Evolutionary conservation across 106 monocot genomes (phyloP), one percentile per base, ranked within the genome.

Genomic region (Acorus calamus): DNA sequence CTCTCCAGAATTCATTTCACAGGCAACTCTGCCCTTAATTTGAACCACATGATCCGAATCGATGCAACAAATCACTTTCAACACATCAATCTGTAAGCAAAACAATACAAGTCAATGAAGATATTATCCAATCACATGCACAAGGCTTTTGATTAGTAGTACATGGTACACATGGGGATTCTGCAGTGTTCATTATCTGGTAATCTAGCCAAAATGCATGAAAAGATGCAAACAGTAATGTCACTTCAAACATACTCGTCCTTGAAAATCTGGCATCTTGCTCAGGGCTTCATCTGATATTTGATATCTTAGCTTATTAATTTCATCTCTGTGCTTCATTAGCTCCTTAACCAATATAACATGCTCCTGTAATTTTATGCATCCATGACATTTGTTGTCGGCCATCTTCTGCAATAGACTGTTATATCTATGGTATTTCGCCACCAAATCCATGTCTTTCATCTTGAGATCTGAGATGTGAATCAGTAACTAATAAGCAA

Each of bases 1-100:
- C 73, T 94, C 94, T 49, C 94, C 94, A 42, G 94, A 94, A 69
- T 94, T 94, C 94, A 94, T 94, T 71, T 90, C 94, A 74, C 94
- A 94, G 48, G 94, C 94, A n/a, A 94, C 94, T 12, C 94, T 69
- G 11, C 94, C 94, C 76, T 94, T 94, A 57, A 90, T 84, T 75
- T 94, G 90, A 28, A 94, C 94, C 59, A 87, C 87, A 61, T 84
- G 84, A 66, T 94, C 90, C 55, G 71, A 81, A 76, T 90, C 90
- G 48, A 94, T 83, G 67, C 82, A 94, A 52, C 76, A 58, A 12
- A 94, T 82, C 67, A 82, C 94, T 66, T 87, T 87, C 68, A 94
- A 70, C 66, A 94, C 94, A 72, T 90, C 90, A 49, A 94, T 90
- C 93, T 94, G 81, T 66, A 68, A 46, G 13, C 2, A 41, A 7